Evolutionary conservation across 805 yeast species (phyloP).

Genomic region (Schwanniomyces occidentalis): DNA sequence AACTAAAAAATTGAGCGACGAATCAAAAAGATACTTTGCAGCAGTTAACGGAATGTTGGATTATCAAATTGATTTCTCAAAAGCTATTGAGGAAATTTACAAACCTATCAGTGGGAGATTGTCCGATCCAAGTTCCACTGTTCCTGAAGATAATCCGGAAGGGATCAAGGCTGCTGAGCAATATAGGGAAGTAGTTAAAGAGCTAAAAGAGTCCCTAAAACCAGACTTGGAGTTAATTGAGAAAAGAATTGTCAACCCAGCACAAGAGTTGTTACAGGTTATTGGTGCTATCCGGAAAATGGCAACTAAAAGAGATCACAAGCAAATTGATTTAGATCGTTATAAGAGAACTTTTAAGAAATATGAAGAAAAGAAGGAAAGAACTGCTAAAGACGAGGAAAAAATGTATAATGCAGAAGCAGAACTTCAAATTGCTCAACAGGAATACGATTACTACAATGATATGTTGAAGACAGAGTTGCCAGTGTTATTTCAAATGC

Average conservation of each 20-base stretch:
- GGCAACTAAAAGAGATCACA: slow-evolving; percentile 94
- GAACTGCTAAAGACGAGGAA: slow-evolving; percentile 88
- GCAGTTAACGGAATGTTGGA: slow-evolving; percentile 94
- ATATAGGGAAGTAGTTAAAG: slow-evolving; percentile 83
- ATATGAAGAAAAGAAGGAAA: slow-evolving; percentile 79
- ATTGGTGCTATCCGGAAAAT: slow-evolving; percentile 84
- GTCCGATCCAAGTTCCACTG: slow-evolving; percentile 82
- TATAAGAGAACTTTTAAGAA: slow-evolving; percentile 69
- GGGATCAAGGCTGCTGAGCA: slow-evolving; percentile 94
- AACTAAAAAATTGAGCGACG: slow-evolving; percentile 86
- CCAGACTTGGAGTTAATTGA: slow-evolving; percentile 95
- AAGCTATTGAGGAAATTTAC: slow-evolving; percentile 92
- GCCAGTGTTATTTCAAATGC: slow-evolving; percentile 83
- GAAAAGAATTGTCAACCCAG: slow-evolving; percentile 84
- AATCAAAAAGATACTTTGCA: slow-evolving; percentile 82
- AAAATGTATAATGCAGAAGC: slow-evolving; percentile 85
- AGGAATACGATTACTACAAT: slow-evolving; percentile 94
- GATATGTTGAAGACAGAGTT: slow-evolving; percentile 90
- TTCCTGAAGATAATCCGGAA: slow-evolving; percentile 93
- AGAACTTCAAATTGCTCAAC: slow-evolving; percentile 85
- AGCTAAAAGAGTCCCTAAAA: slow-evolving; percentile 78
- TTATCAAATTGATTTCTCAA: slow-evolving; percentile 93
- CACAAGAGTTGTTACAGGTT: slow-evolving; percentile 83
- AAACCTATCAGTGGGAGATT: slow-evolving; percentile 93
- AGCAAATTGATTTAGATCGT: slow-evolving; percentile 91